Evolutionary conservation across 352 stramenopile genomes (phyloP).

Genomic region (Phytophthora lateralis): DNA sequence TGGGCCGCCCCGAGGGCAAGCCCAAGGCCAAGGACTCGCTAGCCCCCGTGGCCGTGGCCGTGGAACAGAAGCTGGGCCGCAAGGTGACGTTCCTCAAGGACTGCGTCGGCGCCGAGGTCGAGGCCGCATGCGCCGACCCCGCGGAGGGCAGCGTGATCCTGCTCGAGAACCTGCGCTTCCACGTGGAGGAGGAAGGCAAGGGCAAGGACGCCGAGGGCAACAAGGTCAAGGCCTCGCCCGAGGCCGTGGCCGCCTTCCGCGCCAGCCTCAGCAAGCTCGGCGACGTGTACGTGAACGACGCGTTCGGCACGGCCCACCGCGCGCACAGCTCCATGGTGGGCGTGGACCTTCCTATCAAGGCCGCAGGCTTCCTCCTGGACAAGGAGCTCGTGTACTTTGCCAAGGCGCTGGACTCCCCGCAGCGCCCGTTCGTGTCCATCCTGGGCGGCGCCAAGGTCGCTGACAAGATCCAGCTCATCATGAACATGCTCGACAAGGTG

Average conservation of each 20-base stretch:
- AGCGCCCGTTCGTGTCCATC: slow-evolving; percentile 97
- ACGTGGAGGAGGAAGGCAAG: slow-evolving; percentile 96
- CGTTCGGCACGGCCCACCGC: slow-evolving; percentile 99
- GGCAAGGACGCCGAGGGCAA: slow-evolving; percentile 80
- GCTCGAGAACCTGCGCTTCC: slow-evolving; percentile 99
- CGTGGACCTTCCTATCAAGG: slow-evolving; percentile 89
- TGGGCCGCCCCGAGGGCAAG: slow-evolving; percentile 97
- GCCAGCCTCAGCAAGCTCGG: slow-evolving; percentile 89
- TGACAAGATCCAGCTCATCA: slow-evolving; percentile 99
- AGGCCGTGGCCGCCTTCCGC: slow-evolving; percentile 93
- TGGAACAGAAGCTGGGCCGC: slow-evolving; percentile 92
- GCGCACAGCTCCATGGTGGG: slow-evolving; percentile 99
- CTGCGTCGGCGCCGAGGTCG: slow-evolving; percentile 94
- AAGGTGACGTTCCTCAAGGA: slow-evolving; percentile 95
- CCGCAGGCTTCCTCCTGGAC: slow-evolving; percentile 97
- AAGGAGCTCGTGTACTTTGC: slow-evolving; percentile 99
- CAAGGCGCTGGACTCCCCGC: slow-evolving; percentile 97
- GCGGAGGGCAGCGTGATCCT: slow-evolving; percentile 92
- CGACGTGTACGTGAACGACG: slow-evolving; percentile 99
- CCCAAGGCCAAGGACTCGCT: slow-evolving; percentile 96
- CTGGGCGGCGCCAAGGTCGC: slow-evolving; percentile 99
- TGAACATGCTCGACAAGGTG: slow-evolving; percentile 99
- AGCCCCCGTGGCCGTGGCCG: slow-evolving; percentile 90
- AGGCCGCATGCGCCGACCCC: slow-evolving; percentile 71
- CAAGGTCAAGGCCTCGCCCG: slow-evolving; percentile 92